Percentiles rank a stretch among this genome's conserved stretches.
phyloP scores from a whole-genome alignment of 108 stramenopile genomes.

The Cyclotella choctawhatcheeana region DNA sequence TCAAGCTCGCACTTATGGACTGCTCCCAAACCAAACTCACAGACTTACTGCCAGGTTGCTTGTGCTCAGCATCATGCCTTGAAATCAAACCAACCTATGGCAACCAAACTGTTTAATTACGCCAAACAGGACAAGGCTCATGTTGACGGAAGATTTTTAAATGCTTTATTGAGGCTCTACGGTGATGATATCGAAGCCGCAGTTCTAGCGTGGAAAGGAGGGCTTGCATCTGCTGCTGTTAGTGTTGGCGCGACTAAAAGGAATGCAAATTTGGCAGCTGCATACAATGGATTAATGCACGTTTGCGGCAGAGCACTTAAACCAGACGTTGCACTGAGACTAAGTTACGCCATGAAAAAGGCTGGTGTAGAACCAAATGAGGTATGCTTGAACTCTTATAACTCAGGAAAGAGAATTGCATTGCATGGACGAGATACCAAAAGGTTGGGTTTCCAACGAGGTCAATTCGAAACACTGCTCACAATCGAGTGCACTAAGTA shows the following conservation, averaged over 20 bases:
- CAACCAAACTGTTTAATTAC: slow-evolving; percentile 30
- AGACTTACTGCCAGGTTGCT: slow-evolving; percentile 77
- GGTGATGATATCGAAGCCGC: slow-evolving; percentile 74
- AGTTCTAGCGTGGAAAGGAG: slow-evolving; percentile 68
- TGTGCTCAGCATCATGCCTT: slow-evolving; percentile 40
- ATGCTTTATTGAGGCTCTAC: slow-evolving; percentile 81
- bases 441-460: slow-evolving; percentile 45
- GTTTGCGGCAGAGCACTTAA: slow-evolving; percentile 75
- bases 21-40: slow-evolving; percentile 63
- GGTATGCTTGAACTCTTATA: slow-evolving; percentile 61
- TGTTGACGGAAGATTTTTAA: slow-evolving; percentile 80
- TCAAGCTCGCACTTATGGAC: background rate
- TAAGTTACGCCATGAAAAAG: slow-evolving; percentile 80
- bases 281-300: slow-evolving; percentile 82
- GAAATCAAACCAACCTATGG: slow-evolving; percentile 14
- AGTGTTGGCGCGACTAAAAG: slow-evolving; percentile 24
- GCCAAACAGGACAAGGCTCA: slow-evolving; percentile 36
- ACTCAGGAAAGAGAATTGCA: slow-evolving; percentile 59
- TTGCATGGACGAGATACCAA: slow-evolving; percentile 4
- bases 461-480: slow-evolving; percentile 71
- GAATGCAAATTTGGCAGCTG: slow-evolving; percentile 66
- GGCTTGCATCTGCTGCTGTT: slow-evolving; percentile 62
- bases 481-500: slow-evolving; percentile 83
- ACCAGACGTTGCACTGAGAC: slow-evolving; percentile 74
- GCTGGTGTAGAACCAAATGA: slow-evolving; percentile 72